Percentiles rank a stretch among this genome's conserved stretches.
These are phyloP conservation scores for Cladophialophora exuberans DNA, from an alignment of 2,329 filamentous ascomycete species.

Conservation along the genomic window DNA sequence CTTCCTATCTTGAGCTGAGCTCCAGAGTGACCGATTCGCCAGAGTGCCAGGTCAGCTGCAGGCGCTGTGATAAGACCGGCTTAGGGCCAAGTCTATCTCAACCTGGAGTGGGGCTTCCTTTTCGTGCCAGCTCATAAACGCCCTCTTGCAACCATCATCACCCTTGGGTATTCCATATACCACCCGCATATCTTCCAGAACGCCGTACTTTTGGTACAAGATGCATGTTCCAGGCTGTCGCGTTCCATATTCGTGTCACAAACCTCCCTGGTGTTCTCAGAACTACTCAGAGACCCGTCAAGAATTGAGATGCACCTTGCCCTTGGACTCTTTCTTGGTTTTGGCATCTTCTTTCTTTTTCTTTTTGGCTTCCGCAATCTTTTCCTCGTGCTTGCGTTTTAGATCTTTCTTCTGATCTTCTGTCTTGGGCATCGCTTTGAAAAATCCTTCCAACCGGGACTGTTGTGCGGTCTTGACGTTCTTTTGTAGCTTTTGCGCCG, in stretches of 20 bases:
- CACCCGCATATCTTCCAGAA: slow-evolving; percentile 14
- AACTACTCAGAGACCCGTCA: background rate
- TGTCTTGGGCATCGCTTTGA: slow-evolving; percentile 88
- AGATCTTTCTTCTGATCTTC: slow-evolving; percentile 80
- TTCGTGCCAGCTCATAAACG: background rate
- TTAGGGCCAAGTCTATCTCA: slow-evolving; percentile 25
- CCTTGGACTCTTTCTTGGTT: slow-evolving; percentile 88
- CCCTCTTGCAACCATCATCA: background rate
- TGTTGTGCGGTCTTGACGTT: slow-evolving; percentile 91
- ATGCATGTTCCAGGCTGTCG: background rate
- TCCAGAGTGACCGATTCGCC: slow-evolving; percentile 12
- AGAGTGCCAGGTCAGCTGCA: slow-evolving; percentile 25
- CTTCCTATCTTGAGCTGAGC: slow-evolving; percentile 3
- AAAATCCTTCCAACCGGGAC: slow-evolving; percentile 90
- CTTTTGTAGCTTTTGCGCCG: slow-evolving; percentile 79
- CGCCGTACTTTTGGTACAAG: slow-evolving; percentile 21
- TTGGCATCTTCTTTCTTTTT: slow-evolving; percentile 93
- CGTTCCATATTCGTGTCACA: background rate
- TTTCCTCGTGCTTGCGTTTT: slow-evolving; percentile 94
- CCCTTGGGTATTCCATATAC: slow-evolving; percentile 4
- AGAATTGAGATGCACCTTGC: slow-evolving; percentile 70
- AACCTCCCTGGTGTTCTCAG: background rate
- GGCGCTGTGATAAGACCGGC: background rate
- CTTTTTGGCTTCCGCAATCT: slow-evolving; percentile 91
- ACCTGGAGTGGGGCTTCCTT: slow-evolving; percentile 4